These are phyloP conservation scores for Apiotrichum siamense DNA, from an alignment of 1,284 basidiomycete species.

Conservation along the genomic window DNA sequence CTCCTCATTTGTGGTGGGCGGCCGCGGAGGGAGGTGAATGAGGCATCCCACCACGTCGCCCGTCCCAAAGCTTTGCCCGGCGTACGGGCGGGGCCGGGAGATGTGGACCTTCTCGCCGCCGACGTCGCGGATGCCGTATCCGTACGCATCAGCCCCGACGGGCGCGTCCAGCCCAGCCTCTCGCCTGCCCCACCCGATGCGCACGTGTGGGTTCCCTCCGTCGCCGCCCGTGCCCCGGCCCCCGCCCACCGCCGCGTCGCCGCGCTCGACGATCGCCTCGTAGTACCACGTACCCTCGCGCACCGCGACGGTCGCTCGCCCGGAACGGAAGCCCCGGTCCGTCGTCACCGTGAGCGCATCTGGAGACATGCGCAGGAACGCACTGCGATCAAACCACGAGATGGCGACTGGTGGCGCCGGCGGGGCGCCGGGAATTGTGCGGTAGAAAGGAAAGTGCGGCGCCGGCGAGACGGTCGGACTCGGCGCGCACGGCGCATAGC, in stretches of 20 bases:
- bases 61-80: conserved; percentile 62
- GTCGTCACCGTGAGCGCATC: conserved; percentile 73
- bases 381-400: conserved; percentile 51
- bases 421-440: conserved; percentile 36
- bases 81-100: conserved; percentile 72
- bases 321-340: conserved; percentile 84
- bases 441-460: conserved; percentile 38
- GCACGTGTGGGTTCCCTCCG: conserved; percentile 59
- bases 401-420: conserved; percentile 41
- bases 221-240: conserved; percentile 44
- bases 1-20: conserved; percentile 51
- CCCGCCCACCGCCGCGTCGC: conserved; percentile 52
- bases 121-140: conserved; percentile 85
- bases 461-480: conserved; percentile 37
- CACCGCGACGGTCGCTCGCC: conserved; percentile 80
- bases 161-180: conserved; percentile 91
- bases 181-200: conserved; percentile 84
- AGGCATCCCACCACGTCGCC: conserved; percentile 85
- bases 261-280: conserved; percentile 74
- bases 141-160: conserved; percentile 87
- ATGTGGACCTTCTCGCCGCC: conserved; percentile 84
- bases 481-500: conserved; percentile 49
- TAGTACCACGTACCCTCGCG: conserved; percentile 91
- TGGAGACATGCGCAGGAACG: conserved; percentile 65
- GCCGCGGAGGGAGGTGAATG: conserved; percentile 60